Evolutionary conservation across 1,284 basidiomycete species (phyloP).

Genomic region (Ustilago curta): DNA sequence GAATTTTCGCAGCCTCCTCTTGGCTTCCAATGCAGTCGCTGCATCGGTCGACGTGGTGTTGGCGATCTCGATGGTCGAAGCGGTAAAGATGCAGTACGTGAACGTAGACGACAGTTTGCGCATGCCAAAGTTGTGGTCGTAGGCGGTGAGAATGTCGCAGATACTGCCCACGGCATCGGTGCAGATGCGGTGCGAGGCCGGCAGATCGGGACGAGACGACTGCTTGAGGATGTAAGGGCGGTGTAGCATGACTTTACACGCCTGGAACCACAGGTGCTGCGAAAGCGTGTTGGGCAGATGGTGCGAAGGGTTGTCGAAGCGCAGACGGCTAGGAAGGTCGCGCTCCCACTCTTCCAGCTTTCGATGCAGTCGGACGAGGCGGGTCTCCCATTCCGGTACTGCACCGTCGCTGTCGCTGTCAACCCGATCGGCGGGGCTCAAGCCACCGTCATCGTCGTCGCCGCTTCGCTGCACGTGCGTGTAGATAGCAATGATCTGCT

Average conservation of each 20-base stretch:
- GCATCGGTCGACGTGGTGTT: constrained; percentile 57
- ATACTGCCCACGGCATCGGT: constrained; percentile 51
- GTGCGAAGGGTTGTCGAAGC: constrained; percentile 38
- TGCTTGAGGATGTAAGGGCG: constrained; percentile 59
- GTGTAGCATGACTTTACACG: constrained; percentile 51
- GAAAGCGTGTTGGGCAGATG: constrained; percentile 46
- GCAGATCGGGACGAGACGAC: constrained; percentile 36
- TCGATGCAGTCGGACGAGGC: constrained; percentile 27
- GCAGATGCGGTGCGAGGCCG: constrained; percentile 54
- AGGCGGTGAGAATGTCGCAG: constrained; percentile 47
- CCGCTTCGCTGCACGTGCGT: constrained; percentile 35
- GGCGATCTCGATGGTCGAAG: constrained; percentile 58
- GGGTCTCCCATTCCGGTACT: constrained; percentile 37
- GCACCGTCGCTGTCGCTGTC: constrained; percentile 1
- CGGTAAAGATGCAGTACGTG: constrained; percentile 59
- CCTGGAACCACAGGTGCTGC: constrained; percentile 49
- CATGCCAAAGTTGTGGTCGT: constrained; percentile 53
- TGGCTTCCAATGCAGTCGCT: constrained; percentile 38
- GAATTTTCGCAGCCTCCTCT: constrained; percentile 46
- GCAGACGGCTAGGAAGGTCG: constrained; percentile 34
- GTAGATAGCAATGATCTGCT: constrained; percentile 54
- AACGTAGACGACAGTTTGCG: constrained; percentile 51
- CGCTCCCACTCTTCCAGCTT: constrained; percentile 38
- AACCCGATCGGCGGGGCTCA: neutral
- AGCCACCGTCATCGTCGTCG: constrained; percentile 18